Conservation (phyloP, 129 eudicot species). For the Helichrysum umbraculigerum region DNA sequence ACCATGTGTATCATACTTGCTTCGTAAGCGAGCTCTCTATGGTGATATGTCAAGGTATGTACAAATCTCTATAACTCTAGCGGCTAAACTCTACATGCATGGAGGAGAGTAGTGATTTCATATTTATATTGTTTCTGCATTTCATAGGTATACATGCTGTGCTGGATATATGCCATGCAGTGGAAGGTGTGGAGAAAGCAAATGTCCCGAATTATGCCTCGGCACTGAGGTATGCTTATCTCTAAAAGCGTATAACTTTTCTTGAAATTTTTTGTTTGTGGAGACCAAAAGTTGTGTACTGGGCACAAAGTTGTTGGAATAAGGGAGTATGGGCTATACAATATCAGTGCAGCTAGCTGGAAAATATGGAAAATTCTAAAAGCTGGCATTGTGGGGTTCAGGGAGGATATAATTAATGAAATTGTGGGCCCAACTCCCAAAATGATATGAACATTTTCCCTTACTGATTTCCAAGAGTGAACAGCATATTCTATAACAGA, state of each 20-base stretch:
- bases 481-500: neutral
- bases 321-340: neutral
- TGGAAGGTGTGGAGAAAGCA: slow-evolving; percentile 97
- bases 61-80: slow-evolving; percentile 7
- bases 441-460: neutral
- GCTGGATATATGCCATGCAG: slow-evolving; percentile 99
- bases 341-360: neutral
- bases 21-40: slow-evolving; percentile 94
- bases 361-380: neutral
- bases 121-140: slow-evolving; percentile 5
- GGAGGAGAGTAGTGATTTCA: neutral
- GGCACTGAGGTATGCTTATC: slow-evolving; percentile 74
- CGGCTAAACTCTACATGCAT: neutral
- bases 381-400: neutral
- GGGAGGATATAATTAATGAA: neutral
- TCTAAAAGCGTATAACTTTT: neutral
- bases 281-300: neutral
- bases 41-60: slow-evolving; percentile 91
- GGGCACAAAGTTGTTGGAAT: neutral
- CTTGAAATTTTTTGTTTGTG: neutral
- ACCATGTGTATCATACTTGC: slow-evolving; percentile 89
- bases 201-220: slow-evolving; percentile 94
- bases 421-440: neutral
- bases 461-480: neutral
- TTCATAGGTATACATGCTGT: slow-evolving; percentile 77